phyloP scores from a whole-genome alignment of 2,329 filamentous ascomycete genomes.

The Trichoderma lentiforme region DNA sequence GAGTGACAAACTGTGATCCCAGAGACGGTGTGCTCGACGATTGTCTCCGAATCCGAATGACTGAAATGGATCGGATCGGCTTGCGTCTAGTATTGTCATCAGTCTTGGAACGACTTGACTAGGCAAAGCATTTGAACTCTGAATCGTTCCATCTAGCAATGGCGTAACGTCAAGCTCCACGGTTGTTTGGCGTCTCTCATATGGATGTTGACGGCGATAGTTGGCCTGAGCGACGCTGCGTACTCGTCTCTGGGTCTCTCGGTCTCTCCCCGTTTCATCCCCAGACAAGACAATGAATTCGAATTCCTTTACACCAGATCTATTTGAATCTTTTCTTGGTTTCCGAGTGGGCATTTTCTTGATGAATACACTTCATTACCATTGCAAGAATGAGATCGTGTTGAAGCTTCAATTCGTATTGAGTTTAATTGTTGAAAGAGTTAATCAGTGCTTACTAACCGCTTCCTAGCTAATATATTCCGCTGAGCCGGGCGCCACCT shows the following conservation, averaged over 20 bases:
- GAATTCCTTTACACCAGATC: not conserved
- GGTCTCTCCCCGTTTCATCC: not conserved
- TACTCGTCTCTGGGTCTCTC: not conserved
- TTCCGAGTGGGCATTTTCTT: not conserved
- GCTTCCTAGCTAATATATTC: not conserved
- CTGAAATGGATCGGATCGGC: not conserved
- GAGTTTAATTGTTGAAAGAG: not conserved
- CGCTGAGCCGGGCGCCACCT: not conserved
- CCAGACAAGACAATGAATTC: not conserved
- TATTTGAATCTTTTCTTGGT: not conserved
- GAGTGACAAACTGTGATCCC: not conserved
- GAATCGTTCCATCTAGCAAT: not conserved
- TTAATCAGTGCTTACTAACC: not conserved
- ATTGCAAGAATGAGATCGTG: not conserved
- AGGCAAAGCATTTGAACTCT: not conserved
- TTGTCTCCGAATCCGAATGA: not conserved
- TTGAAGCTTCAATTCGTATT: not conserved
- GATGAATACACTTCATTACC: too few relatives aligned
- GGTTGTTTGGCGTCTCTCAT: not conserved
- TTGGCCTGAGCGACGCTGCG: not conserved
- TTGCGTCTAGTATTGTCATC: not conserved
- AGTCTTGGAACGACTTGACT: not conserved
- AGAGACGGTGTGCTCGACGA: not conserved
- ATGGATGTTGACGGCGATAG: not conserved
- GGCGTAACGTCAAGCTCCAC: not conserved